Base-by-base conservation (phyloP, 192 early-diverging fungal species). In the Kickxella alabastrina region DNA sequence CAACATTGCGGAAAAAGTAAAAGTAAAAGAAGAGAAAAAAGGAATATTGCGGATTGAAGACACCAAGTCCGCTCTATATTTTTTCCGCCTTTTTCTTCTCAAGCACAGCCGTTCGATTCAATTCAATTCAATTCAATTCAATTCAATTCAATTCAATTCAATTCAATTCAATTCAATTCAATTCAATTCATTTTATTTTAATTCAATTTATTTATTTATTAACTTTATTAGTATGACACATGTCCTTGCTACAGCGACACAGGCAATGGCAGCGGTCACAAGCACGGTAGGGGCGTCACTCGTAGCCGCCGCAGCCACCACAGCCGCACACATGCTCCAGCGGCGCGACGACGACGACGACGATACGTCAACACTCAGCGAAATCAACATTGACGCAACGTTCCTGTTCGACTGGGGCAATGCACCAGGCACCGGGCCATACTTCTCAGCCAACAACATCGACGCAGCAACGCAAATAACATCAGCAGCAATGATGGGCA, bases 401-500 rank as follows among this genome's bases (percentile, higher is more conserved):
- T 68, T 44, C 28, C 50, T 75, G 9, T 67, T 75, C 15, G 71
- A 75, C 60, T 64, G 59, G 60, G 71, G 65, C 44, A 75, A 75
- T 39, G 71, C 60, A 14, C 64, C 71, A 1, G 71, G 71, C 12
- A 75, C 65, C 0, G 71, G 71, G 4, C 71, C 71, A 3, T 75
- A 75, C 40, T 75, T 75, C 6, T 43, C 59, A 2, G 28, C 64
- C 2, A 75, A 75, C 55, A 75, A 75, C 54, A 62, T 75, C 5
- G 71, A 75, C 14, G 71, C 71, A 8, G 65, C 65, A 13, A 71
- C 69, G 51, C 75, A 78, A 34, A 62, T 78, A 1, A 65, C 61
- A 14, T 47, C 68, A 9, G 75, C 75, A 13, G 68, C 65, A 10
- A 39, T 68, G 10, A 52, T 78, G 64, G 75, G 75, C 46, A 49